Percentiles rank a stretch among this genome's conserved stretches.
Conservation (phyloP, 345 rosid genomes). For the Tarenaya hassleriana region DNA sequence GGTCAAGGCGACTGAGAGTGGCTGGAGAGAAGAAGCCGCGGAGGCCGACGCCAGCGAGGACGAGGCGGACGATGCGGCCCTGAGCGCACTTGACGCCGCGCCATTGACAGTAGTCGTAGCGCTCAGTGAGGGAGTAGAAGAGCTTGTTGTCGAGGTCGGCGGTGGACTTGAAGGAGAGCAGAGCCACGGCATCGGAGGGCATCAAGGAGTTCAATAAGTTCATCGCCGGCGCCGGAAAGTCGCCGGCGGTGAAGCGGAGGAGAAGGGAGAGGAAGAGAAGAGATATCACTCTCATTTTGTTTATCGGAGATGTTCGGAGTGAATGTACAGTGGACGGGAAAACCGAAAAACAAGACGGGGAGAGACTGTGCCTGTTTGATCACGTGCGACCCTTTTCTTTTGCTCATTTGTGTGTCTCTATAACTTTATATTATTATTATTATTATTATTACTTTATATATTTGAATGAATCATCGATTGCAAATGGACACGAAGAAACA, state of each 20-base stretch:
- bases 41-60: constrained; percentile 45
- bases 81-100: constrained; percentile 79
- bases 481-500: no score
- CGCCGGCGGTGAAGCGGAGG: constrained; percentile 21
- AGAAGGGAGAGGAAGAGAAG: constrained; percentile 19
- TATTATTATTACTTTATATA: no score
- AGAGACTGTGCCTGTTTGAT: constrained; percentile 16
- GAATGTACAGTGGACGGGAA: background rate
- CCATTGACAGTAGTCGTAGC: constrained; percentile 93
- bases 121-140: constrained; percentile 62
- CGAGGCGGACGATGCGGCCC: constrained; percentile 70
- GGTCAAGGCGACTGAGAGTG: constrained; percentile 78
- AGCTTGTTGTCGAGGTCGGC: constrained; percentile 81
- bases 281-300: constrained; percentile 23
- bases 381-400: no score
- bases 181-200: constrained; percentile 62
- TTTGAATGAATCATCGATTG: no score
- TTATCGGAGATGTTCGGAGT: background rate
- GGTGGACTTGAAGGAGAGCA: constrained; percentile 75
- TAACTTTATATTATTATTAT: no score
- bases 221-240: constrained; percentile 29
- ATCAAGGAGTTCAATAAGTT: constrained; percentile 36
- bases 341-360: background rate
- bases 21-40: constrained; percentile 59
- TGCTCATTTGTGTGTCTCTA: no score